Conservation (phyloP, 441 rosid species). For the Omphalea diandra region DNA sequence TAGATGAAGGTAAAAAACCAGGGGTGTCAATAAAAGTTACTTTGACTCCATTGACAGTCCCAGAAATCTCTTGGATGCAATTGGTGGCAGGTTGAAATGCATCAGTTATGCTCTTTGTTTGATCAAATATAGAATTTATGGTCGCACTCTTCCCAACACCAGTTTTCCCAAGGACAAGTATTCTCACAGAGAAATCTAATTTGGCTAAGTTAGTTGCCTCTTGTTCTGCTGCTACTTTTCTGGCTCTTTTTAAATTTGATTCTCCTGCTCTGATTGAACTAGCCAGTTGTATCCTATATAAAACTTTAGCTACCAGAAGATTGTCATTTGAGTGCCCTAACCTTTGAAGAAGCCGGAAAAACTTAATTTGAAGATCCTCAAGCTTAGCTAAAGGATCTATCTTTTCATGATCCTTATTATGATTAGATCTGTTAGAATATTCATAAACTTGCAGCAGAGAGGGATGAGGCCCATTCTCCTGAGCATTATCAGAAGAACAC, state of each 20-base stretch:
- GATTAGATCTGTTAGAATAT: slow-evolving; percentile 33
- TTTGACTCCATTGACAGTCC: slow-evolving; percentile 65
- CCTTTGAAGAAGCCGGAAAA: slow-evolving; percentile 66
- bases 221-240: slow-evolving; percentile 61
- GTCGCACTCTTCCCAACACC: slow-evolving; percentile 99
- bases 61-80: slow-evolving; percentile 63
- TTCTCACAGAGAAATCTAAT: slow-evolving; percentile 62
- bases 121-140: slow-evolving; percentile 82
- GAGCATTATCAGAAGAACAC: slow-evolving; percentile 37
- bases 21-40: slow-evolving; percentile 88
- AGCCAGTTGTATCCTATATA: slow-evolving; percentile 75
- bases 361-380: slow-evolving; percentile 65
- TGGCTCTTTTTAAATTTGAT: slow-evolving; percentile 55
- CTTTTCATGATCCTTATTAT: slow-evolving; percentile 28
- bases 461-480: slow-evolving; percentile 37
- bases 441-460: slow-evolving; percentile 43
- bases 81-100: slow-evolving; percentile 81
- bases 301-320: slow-evolving; percentile 72
- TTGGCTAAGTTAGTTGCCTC: slow-evolving; percentile 69
- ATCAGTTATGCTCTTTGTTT: slow-evolving; percentile 58
- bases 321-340: slow-evolving; percentile 60
- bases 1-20: slow-evolving; percentile 63
- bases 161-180: slow-evolving; percentile 85
- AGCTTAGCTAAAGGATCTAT: slow-evolving; percentile 57
- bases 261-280: slow-evolving; percentile 74